A percentile compares a stretch with the other conserved stretches of the same genome.
These are phyloP conservation scores for Colletotrichum ledebouriae DNA, from an alignment of 2,329 filamentous ascomycete species.

Conservation along the genomic window DNA sequence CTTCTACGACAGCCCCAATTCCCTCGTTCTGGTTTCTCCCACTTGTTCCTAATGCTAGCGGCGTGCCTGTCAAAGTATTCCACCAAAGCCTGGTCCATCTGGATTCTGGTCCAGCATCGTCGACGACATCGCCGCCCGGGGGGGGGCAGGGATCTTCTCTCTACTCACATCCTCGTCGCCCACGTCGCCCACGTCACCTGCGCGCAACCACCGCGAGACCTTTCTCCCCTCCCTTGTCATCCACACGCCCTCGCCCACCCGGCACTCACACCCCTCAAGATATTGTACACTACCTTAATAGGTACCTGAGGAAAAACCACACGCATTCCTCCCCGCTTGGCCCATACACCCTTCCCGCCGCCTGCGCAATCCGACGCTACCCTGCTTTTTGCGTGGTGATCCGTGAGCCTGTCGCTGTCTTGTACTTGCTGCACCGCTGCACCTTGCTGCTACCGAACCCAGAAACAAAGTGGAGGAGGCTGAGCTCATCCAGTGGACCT, in stretches of 20 bases:
- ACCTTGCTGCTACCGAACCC: conserved; percentile 9
- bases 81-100: conserved; percentile 13
- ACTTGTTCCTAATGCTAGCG: neutral
- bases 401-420: conserved; percentile 30
- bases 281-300: neutral
- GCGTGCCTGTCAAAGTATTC: neutral
- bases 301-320: neutral
- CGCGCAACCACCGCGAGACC: conserved; percentile 28
- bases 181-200: conserved; percentile 43
- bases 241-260: conserved; percentile 12
- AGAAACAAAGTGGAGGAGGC: conserved; percentile 37
- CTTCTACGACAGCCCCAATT: neutral
- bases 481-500: conserved; percentile 40
- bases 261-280: neutral
- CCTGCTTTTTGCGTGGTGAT: conserved; percentile 36
- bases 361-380: conserved; percentile 27
- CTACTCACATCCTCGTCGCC: conserved; percentile 35
- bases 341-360: conserved; percentile 25
- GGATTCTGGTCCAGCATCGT: conserved; percentile 28
- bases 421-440: conserved; percentile 30
- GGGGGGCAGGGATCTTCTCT: conserved; percentile 26
- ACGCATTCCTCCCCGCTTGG: conserved; percentile 21
- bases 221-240: conserved; percentile 33
- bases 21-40: neutral
- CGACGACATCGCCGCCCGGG: neutral